These are phyloP conservation scores for Fagus sylvatica DNA, from an alignment of 306 rosid genomes.

Conservation along the genomic window DNA sequence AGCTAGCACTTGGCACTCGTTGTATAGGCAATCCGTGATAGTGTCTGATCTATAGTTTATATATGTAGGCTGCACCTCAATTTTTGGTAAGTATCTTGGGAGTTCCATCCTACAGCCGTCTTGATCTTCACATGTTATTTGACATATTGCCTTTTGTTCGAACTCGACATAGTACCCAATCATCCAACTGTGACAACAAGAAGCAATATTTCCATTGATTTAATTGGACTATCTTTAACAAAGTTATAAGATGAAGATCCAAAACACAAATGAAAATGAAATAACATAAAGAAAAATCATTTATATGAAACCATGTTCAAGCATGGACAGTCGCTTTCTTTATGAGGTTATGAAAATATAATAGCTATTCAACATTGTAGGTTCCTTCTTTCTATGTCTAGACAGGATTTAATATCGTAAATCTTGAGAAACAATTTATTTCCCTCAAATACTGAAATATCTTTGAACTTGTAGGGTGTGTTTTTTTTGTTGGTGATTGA, in stretches of 20 bases:
- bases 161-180: conserved; percentile 84
- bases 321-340: neutral
- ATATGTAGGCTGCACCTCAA: conserved; percentile 33
- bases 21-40: conserved; percentile 42
- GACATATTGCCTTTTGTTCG: conserved; percentile 45
- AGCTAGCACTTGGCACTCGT: conserved; percentile 52
- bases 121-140: conserved; percentile 42
- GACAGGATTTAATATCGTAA: neutral
- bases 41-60: conserved; percentile 29
- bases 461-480: neutral
- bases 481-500: no score
- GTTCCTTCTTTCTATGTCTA: neutral
- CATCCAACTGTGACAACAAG: conserved; percentile 57
- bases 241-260: neutral
- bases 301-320: neutral
- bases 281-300: neutral
- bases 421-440: neutral
- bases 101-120: conserved; percentile 34
- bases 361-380: neutral
- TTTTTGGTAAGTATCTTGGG: conserved; percentile 12
- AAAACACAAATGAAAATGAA: neutral
- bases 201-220: conserved; percentile 13
- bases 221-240: neutral
- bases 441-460: neutral
- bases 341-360: neutral